Conservation (phyloP, 176 grass and related monocot species). For the Thinopyrum elongatum region DNA sequence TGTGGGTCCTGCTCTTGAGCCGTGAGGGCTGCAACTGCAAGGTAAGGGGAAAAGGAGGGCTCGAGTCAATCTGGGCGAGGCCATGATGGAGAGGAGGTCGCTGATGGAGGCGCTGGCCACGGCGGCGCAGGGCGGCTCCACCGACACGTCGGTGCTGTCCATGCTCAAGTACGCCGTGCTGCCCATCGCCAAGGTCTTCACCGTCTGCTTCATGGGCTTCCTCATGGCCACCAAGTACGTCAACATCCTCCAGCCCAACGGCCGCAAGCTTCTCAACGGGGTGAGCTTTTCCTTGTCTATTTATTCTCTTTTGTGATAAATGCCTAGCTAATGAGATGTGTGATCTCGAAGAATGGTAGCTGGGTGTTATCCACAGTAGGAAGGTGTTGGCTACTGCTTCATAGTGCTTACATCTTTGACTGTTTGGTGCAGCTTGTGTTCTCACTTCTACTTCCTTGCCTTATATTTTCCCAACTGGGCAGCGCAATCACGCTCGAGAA, state of each 20-base stretch:
- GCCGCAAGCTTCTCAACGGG: constrained; percentile 94
- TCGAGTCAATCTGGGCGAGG: no score
- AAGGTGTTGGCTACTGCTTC: background rate
- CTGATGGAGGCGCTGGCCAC: constrained; percentile 54
- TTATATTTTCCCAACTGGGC: constrained; percentile 96
- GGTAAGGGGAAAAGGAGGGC: background rate
- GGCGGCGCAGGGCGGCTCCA: constrained; percentile 52
- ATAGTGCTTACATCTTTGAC: constrained; percentile 22
- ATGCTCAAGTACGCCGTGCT: constrained; percentile 81
- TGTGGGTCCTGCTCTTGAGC: background rate
- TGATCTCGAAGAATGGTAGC: background rate
- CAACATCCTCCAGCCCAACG: constrained; percentile 89
- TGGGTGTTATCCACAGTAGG: constrained; percentile 8
- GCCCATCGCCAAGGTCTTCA: constrained; percentile 97
- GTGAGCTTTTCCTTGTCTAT: constrained; percentile 33
- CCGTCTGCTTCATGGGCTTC: constrained; percentile 98
- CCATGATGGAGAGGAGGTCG: constrained; percentile 73
- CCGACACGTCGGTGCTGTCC: constrained; percentile 55
- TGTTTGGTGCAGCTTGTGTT: constrained; percentile 80
- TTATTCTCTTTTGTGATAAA: constrained; percentile 25
- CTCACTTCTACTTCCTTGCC: constrained; percentile 95
- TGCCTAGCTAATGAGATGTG: background rate
- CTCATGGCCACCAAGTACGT: constrained; percentile 96
- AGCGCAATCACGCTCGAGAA: constrained; percentile 83
- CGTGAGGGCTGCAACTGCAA: background rate